Base-by-base conservation (phyloP, 139 green algal species). In the Asterochloris sp. region DNA sequence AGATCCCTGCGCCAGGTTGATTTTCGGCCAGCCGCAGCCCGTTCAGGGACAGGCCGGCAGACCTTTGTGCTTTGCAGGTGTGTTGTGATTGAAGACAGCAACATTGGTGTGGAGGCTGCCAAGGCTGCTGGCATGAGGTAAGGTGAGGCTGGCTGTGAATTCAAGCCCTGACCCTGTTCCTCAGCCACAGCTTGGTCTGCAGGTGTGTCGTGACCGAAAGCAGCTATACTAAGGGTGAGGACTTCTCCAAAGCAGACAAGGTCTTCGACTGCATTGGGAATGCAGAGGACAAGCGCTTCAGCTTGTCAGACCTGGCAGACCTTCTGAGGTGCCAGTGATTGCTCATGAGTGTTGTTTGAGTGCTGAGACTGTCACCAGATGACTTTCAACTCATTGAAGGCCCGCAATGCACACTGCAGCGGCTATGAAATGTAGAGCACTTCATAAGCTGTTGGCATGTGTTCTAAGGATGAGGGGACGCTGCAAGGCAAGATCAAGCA, bases 121-220 rank as follows among this genome's bases (percentile, higher is more conserved):
- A 98, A 97, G 86, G 93, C 92, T 23, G 97, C 97, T 0, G 97
- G 97, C 79, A 99, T 99, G 97, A 90, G 92, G 83, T 96, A 89
- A 63, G 73, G 0, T 69, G 24, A 8, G 0, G 16, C 27, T 82
- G 62, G 54, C 24, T 74, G 15, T 82, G 15, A 19, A 19, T 19
- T 17, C 76, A 38, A 62, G 13, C 0, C 61, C 4, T 38, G 23
- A 69, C 47, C 54, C 69, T 54, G 23, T 19, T 21, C 28, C 24
- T 62, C 26, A 62, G 61, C 74, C 73, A 66, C 10, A 12, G 26
- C 12, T 23, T n/a, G 28, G 28, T 27, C 13, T 28, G 14, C 84
- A 90, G 85, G 63, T 94, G 89, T 73, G 83, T 96, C 54, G 90
- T 97, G 13, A 97, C 93, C 1, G 88, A 91, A 64, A 94, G 87